Percentiles rank a stretch among this genome's conserved stretches.
Conservation (phyloP, 257 asterid species). For the Primulina tabacum region DNA sequence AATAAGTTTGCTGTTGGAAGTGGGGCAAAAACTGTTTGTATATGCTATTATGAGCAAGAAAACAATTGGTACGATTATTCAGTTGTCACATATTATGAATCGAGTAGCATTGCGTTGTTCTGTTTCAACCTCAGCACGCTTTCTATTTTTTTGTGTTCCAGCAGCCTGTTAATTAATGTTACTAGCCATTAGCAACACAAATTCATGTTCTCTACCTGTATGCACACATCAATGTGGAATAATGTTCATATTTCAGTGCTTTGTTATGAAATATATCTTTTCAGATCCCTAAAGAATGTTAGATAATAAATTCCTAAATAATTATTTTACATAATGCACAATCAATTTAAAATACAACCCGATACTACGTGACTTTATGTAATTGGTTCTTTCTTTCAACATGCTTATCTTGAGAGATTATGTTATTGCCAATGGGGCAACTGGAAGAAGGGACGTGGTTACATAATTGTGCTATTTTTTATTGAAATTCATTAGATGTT, state of each 20-base stretch:
- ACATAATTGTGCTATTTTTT: not conserved
- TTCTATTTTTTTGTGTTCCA: not conserved
- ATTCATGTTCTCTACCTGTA: conserved; percentile 7
- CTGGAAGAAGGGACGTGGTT: not conserved
- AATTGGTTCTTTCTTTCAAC: not conserved
- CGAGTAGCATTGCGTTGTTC: not conserved
- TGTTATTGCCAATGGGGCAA: not conserved
- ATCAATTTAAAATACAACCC: not conserved
- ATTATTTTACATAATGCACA: not conserved
- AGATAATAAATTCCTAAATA: not conserved
- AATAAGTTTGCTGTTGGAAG: conserved; percentile 99
- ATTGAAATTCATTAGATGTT: not conserved
- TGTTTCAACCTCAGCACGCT: conserved; percentile 9
- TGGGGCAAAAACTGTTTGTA: conserved; percentile 98
- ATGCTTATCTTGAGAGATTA: not conserved
- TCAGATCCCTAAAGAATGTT: conserved; percentile 7
- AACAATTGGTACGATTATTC: conserved; percentile 73
- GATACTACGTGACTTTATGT: not conserved
- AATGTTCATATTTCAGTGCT: not conserved
- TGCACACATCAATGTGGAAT: not conserved
- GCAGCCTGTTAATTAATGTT: conserved; percentile 10
- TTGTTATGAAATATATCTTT: too few species aligned
- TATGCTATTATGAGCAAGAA: conserved; percentile 99
- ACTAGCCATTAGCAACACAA: not conserved
- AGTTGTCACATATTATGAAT: conserved; percentile 5